These are phyloP conservation scores for Penicillium sp. DNA, from an alignment of 2,329 filamentous ascomycete genomes.

Conservation along the genomic window DNA sequence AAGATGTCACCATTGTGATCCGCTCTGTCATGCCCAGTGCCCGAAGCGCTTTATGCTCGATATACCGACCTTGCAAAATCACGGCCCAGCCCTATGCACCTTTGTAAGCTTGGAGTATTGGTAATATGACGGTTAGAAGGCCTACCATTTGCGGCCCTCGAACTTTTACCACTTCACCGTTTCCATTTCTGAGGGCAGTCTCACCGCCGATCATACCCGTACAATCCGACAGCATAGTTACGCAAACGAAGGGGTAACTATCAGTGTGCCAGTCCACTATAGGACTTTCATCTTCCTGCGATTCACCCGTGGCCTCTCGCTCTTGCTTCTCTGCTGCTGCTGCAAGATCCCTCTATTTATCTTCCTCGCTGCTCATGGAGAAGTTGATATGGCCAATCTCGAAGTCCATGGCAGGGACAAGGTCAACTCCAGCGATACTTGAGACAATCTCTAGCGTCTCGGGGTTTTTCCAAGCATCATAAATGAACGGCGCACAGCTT, in stretches of 20 bases:
- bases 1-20: conserved; percentile 63
- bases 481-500: conserved; percentile 60
- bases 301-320: conserved; percentile 13
- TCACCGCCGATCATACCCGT: conserved; percentile 64
- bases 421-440: conserved; percentile 55
- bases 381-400: conserved; percentile 60
- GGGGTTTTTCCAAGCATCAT: conserved; percentile 60
- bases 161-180: conserved; percentile 60
- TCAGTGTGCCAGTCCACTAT: conserved; percentile 65
- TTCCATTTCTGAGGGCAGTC: too few species aligned
- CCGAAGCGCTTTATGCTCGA: conserved; percentile 60
- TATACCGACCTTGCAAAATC: too few species aligned
- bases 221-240: conserved; percentile 67
- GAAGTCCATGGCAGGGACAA: conserved; percentile 55
- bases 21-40: conserved; percentile 58
- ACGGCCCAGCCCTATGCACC: too few species aligned
- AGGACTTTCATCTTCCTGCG: conserved; percentile 52
- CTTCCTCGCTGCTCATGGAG: conserved; percentile 46
- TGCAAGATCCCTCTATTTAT: too few species aligned
- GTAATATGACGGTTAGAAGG: conserved; percentile 21
- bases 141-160: conserved; percentile 61
- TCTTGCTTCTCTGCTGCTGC: conserved; percentile 38
- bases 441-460: conserved; percentile 52
- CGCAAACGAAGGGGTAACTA: conserved; percentile 68
- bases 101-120: too few species aligned